These are phyloP conservation scores for Boehmeria nivea DNA, from an alignment of 306 rosid genomes.

Conservation along the genomic window DNA sequence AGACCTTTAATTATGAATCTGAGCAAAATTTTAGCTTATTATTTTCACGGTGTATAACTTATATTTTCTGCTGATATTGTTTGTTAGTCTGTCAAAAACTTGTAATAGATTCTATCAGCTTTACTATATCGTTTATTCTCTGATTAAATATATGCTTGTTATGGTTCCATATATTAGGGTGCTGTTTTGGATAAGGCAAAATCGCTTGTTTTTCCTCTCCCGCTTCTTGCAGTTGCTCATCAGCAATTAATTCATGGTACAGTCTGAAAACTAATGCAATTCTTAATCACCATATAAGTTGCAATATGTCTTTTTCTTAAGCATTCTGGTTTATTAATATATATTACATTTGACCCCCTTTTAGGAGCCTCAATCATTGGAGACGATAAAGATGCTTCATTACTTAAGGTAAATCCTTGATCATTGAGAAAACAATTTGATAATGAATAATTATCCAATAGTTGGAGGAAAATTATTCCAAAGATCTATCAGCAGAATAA, in stretches of 20 bases:
- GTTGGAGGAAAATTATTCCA: too few relatives aligned
- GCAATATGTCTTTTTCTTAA: too few relatives aligned
- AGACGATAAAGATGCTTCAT: conserved; percentile 34
- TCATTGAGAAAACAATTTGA: conserved; percentile 4
- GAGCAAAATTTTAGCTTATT: too few relatives aligned
- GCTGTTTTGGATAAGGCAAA: conserved; percentile 65
- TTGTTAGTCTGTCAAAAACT: too few relatives aligned
- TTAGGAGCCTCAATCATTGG: conserved; percentile 56
- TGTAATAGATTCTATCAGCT: not conserved
- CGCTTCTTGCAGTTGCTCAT: conserved; percentile 72
- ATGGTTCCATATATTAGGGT: conserved; percentile 45
- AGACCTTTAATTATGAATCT: too few relatives aligned
- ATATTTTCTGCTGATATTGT: too few relatives aligned
- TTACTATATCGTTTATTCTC: not conserved
- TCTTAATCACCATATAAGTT: conserved; percentile 2
- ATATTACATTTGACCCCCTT: conserved; percentile 21
- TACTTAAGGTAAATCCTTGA: conserved; percentile 48
- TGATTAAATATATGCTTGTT: conserved; percentile 10
- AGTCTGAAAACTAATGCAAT: not conserved
- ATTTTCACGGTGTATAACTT: too few relatives aligned
- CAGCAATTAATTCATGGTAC: conserved; percentile 86
- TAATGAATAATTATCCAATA: not conserved
- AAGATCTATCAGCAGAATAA: too few relatives aligned
- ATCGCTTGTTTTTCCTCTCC: conserved; percentile 80
- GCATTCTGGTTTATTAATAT: conserved; percentile 13